Evolutionary conservation across 495 filamentous ascomycete genomes (phyloP).

Genomic region (Lichina pygmaea): DNA sequence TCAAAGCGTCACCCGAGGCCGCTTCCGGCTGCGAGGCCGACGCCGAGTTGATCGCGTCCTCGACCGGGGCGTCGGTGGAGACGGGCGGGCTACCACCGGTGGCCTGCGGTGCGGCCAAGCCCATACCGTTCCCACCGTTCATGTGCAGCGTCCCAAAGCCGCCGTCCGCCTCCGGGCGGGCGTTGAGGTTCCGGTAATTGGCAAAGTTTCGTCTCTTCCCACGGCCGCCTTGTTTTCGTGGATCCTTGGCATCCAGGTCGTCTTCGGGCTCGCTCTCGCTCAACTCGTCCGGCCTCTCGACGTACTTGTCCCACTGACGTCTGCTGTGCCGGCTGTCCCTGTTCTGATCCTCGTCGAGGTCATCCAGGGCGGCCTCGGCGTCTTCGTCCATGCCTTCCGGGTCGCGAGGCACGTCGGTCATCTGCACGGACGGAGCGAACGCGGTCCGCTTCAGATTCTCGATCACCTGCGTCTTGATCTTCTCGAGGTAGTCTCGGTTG

Average conservation of each 20-base stretch:
- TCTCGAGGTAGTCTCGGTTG: constrained; percentile 75
- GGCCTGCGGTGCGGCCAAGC: neutral
- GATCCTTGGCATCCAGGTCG: constrained; percentile 42
- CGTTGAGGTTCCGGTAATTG: constrained; percentile 2
- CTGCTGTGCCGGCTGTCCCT: constrained; percentile 64
- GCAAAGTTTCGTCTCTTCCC: constrained; percentile 21
- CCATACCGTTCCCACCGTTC: neutral
- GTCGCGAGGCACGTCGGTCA: constrained; percentile 75
- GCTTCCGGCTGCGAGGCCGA: neutral
- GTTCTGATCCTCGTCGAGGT: constrained; percentile 73
- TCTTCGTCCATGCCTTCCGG: constrained; percentile 53
- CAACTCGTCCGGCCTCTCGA: constrained; percentile 45
- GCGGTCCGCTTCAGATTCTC: constrained; percentile 79
- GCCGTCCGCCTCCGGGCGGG: constrained; percentile 1
- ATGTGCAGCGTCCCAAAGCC: constrained; percentile 1
- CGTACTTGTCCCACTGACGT: constrained; percentile 55
- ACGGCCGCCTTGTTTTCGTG: constrained; percentile 30
- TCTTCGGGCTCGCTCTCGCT: constrained; percentile 84
- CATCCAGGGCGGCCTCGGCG: constrained; percentile 66
- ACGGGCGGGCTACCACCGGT: neutral
- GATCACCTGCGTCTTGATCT: constrained; percentile 77
- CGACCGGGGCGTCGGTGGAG: neutral
- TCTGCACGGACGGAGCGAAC: constrained; percentile 77
- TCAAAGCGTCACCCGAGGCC: neutral
- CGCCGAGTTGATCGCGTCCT: neutral